These are phyloP conservation scores for Clavispora santaluciae DNA, from an alignment of 805 yeast genomes.

Conservation along the genomic window DNA sequence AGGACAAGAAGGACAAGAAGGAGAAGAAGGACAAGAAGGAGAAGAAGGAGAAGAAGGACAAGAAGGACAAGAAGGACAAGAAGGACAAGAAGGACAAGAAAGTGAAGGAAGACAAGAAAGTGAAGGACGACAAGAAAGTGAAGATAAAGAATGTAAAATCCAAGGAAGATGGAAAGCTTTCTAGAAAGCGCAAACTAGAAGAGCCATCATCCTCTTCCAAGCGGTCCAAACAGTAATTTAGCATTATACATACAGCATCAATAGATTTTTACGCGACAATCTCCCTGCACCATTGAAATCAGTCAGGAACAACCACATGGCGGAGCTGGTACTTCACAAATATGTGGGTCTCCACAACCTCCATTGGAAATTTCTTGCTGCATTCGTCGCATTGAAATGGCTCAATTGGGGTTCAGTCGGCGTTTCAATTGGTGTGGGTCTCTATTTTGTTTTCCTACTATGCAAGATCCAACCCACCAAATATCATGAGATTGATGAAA, in stretches of 20 bases:
- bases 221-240: constrained; percentile 1
- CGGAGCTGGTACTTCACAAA: not conserved
- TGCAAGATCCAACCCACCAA: not conserved
- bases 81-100: constrained; percentile 18
- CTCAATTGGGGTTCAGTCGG: not conserved
- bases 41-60: constrained; percentile 25
- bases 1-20: constrained; percentile 26
- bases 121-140: constrained; percentile 13
- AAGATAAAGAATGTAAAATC: not conserved
- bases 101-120: constrained; percentile 17
- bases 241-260: not conserved
- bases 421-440: not conserved
- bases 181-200: not conserved
- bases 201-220: not conserved
- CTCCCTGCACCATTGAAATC: not conserved
- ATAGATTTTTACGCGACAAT: not conserved
- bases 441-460: not conserved
- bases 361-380: not conserved
- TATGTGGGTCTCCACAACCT: not conserved
- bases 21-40: constrained; percentile 25
- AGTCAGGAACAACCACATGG: not conserved
- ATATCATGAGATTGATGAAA: not conserved
- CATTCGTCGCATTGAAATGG: not conserved
- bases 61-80: constrained; percentile 21
- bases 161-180: not conserved